Conservation (phyloP, 305 asterid genomes). For the Fraxinus xanthoxyloides region DNA sequence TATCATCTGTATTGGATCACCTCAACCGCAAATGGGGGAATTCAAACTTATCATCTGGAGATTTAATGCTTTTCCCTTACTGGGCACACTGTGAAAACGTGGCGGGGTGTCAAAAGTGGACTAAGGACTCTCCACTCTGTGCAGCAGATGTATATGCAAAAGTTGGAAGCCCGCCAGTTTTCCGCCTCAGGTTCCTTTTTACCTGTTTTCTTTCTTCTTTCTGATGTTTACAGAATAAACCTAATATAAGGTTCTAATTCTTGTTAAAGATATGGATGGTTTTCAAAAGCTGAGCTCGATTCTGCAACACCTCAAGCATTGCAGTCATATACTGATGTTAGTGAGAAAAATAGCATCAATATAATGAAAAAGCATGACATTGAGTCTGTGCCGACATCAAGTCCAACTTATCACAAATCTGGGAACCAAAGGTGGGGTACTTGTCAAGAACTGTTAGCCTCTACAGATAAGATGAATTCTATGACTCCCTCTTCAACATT, state of each 20-base stretch:
- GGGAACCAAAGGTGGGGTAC: constrained; percentile 27
- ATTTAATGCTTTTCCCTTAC: constrained; percentile 80
- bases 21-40: constrained; percentile 92
- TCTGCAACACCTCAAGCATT: constrained; percentile 44
- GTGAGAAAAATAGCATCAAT: constrained; percentile 33
- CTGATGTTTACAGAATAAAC: constrained; percentile 16
- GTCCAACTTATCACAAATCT: constrained; percentile 17
- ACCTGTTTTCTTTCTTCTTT: not conserved
- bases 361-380: constrained; percentile 31
- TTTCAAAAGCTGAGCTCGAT: constrained; percentile 58
- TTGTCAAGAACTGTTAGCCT: constrained; percentile 26
- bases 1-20: constrained; percentile 90
- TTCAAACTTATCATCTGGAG: constrained; percentile 50
- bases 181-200: constrained; percentile 77
- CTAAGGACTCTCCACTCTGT: constrained; percentile 73
- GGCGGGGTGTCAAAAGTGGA: constrained; percentile 76
- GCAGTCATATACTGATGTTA: constrained; percentile 30
- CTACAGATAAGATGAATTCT: constrained; percentile 31
- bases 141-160: constrained; percentile 78
- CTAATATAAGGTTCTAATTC: constrained; percentile 17
- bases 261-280: constrained; percentile 85
- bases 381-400: constrained; percentile 20
- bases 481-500: constrained; percentile 34
- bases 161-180: constrained; percentile 75
- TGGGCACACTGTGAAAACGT: constrained; percentile 61